Evolutionary conservation across 805 yeast genomes (phyloP).

Genomic region (Suhomyces emberorum): DNA sequence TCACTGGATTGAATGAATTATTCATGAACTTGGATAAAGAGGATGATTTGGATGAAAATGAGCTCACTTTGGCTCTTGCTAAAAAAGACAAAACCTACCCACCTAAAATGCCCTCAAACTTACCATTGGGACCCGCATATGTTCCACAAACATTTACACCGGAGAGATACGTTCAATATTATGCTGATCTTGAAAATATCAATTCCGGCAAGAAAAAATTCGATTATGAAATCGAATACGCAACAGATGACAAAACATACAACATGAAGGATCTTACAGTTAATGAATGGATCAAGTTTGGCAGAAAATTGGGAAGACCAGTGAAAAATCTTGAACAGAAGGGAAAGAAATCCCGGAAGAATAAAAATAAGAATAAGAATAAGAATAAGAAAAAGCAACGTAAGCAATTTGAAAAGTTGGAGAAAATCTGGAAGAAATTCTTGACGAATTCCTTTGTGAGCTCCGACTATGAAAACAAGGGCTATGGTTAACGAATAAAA

Average conservation of each 20-base stretch:
- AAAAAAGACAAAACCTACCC: constrained; percentile 61
- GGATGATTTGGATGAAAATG: constrained; percentile 12
- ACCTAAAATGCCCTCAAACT: constrained; percentile 50
- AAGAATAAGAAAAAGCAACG: constrained; percentile 9
- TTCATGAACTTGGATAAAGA: constrained; percentile 15
- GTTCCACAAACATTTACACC: constrained; percentile 71
- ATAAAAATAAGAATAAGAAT: constrained; percentile 7
- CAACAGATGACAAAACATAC: constrained; percentile 61
- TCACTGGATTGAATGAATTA: constrained; percentile 42
- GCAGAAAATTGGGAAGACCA: constrained; percentile 50
- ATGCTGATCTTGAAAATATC: constrained; percentile 54
- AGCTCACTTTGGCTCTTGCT: constrained; percentile 6
- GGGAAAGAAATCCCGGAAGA: constrained; percentile 7
- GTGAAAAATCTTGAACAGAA: constrained; percentile 23
- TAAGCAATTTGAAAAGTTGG: constrained; percentile 19
- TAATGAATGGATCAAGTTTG: constrained; percentile 58
- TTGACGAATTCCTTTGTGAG: constrained; percentile 59
- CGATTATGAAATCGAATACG: constrained; percentile 61
- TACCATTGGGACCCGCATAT: constrained; percentile 74
- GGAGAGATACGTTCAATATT: constrained; percentile 68
- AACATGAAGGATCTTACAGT: constrained; percentile 55
- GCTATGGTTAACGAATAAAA: constrained; percentile 27
- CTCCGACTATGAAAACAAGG: constrained; percentile 58
- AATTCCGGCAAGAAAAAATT: constrained; percentile 48
- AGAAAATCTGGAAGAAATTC: constrained; percentile 55